Evolutionary conservation across 208 protist genomes (phyloP).

Genomic region (Leishmania gerbilli): DNA sequence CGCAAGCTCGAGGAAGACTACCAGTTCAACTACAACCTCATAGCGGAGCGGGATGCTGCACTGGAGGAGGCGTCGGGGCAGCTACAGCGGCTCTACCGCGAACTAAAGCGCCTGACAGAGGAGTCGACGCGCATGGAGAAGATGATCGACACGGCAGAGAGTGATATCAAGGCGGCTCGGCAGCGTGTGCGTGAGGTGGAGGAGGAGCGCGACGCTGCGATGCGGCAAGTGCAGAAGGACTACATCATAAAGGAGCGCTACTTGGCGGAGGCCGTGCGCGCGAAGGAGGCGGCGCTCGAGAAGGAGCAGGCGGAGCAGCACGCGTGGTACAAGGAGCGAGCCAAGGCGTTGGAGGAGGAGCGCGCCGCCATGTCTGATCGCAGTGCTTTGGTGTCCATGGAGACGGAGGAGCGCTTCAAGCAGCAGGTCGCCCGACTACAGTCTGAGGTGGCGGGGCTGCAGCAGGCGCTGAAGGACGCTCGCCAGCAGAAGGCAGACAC

Average conservation of each 20-base stretch:
- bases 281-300: conserved; percentile 54
- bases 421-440: conserved; percentile 56
- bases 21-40: conserved; percentile 90
- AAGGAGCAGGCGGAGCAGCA: conserved; percentile 64
- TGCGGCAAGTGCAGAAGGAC: conserved; percentile 45
- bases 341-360: conserved; percentile 50
- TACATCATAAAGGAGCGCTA: conserved; percentile 61
- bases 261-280: conserved; percentile 38
- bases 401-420: conserved; percentile 45
- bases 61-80: conserved; percentile 81
- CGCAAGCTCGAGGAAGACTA: conserved; percentile 87
- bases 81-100: conserved; percentile 78
- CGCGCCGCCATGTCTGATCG: conserved; percentile 38
- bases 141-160: conserved; percentile 44
- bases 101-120: conserved; percentile 59
- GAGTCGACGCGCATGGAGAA: conserved; percentile 42
- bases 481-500: conserved; percentile 33
- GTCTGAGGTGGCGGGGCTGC: conserved; percentile 35
- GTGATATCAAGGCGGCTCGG: conserved; percentile 39
- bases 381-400: conserved; percentile 24
- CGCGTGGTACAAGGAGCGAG: conserved; percentile 56
- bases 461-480: conserved; percentile 31
- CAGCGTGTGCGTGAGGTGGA: conserved; percentile 65
- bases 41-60: conserved; percentile 82
- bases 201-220: conserved; percentile 48